A percentile compares a stretch with the other conserved stretches of the same genome.
Conservation (phyloP, 2,329 filamentous ascomycete species). For the Microsporum canis region DNA sequence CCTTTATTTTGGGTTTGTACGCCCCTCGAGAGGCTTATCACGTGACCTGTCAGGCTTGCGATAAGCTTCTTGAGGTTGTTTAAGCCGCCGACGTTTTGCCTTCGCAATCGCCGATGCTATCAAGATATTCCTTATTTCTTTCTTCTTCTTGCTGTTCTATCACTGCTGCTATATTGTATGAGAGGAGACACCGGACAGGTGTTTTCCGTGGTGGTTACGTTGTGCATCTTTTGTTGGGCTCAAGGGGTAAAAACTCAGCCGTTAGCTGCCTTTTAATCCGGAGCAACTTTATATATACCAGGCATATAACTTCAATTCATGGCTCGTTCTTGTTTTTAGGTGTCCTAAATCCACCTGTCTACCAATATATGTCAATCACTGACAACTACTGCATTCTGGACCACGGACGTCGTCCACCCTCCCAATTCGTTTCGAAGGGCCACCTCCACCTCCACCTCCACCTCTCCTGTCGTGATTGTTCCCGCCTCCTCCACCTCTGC, state of each 20-base stretch:
- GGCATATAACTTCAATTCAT: neutral
- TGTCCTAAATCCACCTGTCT: neutral
- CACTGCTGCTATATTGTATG: too few relatives aligned
- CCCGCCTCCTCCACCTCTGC: conserved; percentile 6
- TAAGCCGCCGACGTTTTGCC: too few relatives aligned
- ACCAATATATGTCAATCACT: neutral
- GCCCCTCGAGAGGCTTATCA: neutral
- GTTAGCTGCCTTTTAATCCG: too few relatives aligned
- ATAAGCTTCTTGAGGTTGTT: neutral
- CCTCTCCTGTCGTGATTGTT: conserved; percentile 14
- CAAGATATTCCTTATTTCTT: too few relatives aligned
- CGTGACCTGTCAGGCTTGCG: neutral
- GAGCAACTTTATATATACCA: too few relatives aligned
- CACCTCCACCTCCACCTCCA: conserved; percentile 17
- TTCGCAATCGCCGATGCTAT: too few relatives aligned
- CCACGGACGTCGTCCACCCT: conserved; percentile 38
- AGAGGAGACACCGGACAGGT: too few relatives aligned
- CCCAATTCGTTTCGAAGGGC: conserved; percentile 31
- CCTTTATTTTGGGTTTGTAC: neutral
- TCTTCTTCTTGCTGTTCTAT: too few relatives aligned
- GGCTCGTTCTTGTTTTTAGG: neutral
- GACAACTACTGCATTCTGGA: conserved; percentile 38
- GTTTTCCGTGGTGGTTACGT: too few relatives aligned
- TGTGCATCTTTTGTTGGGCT: too few relatives aligned
- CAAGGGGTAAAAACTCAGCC: too few relatives aligned